Percentiles rank a stretch among this genome's conserved stretches.
phyloP scores from a whole-genome alignment of 2,329 filamentous ascomycete species.

The Xylaria sp. region DNA sequence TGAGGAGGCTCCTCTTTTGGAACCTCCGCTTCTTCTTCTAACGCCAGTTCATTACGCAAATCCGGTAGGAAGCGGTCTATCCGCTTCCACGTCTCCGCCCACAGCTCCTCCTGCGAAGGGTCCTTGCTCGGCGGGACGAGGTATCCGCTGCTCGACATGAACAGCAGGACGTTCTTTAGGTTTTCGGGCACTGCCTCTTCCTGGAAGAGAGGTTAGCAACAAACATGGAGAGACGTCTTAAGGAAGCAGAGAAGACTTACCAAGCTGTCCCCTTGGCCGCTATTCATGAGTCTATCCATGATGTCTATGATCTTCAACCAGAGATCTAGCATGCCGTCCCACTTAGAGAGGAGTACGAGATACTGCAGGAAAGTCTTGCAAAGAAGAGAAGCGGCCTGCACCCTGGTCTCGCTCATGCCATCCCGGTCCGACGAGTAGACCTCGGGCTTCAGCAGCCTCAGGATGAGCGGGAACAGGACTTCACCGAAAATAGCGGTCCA shows the following conservation, averaged over 20 bases:
- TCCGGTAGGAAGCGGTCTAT: conserved; percentile 68
- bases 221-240: conserved; percentile 1
- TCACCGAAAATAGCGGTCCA: conserved; percentile 96
- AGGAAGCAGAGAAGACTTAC: conserved; percentile 56
- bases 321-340: conserved; percentile 86
- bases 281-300: conserved; percentile 95
- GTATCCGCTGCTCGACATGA: conserved; percentile 89
- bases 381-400: conserved; percentile 86
- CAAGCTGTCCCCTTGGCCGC: conserved; percentile 85
- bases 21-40: conserved; percentile 52
- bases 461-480: conserved; percentile 89
- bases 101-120: conserved; percentile 57
- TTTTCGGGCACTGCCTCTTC: conserved; percentile 95
- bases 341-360: conserved; percentile 79
- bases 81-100: conserved; percentile 66
- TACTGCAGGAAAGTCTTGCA: conserved; percentile 97
- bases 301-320: conserved; percentile 93
- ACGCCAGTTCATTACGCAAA: conserved; percentile 57
- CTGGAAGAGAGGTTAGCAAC: conserved; percentile 45
- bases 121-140: conserved; percentile 71
- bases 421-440: conserved; percentile 87
- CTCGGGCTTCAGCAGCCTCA: conserved; percentile 87
- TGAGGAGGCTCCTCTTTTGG: conserved; percentile 2
- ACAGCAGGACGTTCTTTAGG: conserved; percentile 91
- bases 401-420: conserved; percentile 94